Conservation (phyloP, 768 basidiomycete species). For the Basidioascus undulatus region DNA sequence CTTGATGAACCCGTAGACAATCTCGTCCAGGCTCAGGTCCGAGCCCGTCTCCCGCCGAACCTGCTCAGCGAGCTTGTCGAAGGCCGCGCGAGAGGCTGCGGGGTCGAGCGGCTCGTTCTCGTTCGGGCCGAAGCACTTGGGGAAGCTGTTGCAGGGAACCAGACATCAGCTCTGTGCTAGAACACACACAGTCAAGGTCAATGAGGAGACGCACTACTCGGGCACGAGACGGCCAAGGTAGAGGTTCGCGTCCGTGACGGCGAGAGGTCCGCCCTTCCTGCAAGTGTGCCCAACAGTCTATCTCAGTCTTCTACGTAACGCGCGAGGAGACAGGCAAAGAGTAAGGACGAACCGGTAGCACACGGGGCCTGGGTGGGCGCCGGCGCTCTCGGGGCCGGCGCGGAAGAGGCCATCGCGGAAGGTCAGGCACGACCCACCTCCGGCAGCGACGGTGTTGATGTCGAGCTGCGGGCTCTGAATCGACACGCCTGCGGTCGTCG, state of each 20-base stretch:
- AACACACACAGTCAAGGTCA: slow-evolving; percentile 5
- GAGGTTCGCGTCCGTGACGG: slow-evolving; percentile 81
- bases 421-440: slow-evolving; percentile 70
- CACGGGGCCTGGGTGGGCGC: slow-evolving; percentile 76
- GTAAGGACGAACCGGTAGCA: slow-evolving; percentile 57
- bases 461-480: slow-evolving; percentile 83
- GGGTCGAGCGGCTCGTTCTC: slow-evolving; percentile 65
- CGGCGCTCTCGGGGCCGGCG: slow-evolving; percentile 79
- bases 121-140: slow-evolving; percentile 67
- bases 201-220: too few species aligned
- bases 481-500: slow-evolving; percentile 78
- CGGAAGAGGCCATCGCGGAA: slow-evolving; percentile 77
- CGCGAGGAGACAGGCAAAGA: too few species aligned
- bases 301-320: neutral
- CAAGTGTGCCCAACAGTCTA: slow-evolving; percentile 1
- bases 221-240: slow-evolving; percentile 69
- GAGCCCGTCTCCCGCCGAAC: slow-evolving; percentile 27
- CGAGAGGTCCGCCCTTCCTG: slow-evolving; percentile 74
- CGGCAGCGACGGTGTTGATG: slow-evolving; percentile 88
- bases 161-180: slow-evolving; percentile 1
- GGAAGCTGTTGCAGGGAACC: slow-evolving; percentile 32
- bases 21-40: slow-evolving; percentile 45
- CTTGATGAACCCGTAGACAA: slow-evolving; percentile 82
- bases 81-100: slow-evolving; percentile 39
- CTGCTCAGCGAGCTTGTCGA: slow-evolving; percentile 39